Conservation (phyloP, 345 rosid species). For the Corchorus capsularis region DNA sequence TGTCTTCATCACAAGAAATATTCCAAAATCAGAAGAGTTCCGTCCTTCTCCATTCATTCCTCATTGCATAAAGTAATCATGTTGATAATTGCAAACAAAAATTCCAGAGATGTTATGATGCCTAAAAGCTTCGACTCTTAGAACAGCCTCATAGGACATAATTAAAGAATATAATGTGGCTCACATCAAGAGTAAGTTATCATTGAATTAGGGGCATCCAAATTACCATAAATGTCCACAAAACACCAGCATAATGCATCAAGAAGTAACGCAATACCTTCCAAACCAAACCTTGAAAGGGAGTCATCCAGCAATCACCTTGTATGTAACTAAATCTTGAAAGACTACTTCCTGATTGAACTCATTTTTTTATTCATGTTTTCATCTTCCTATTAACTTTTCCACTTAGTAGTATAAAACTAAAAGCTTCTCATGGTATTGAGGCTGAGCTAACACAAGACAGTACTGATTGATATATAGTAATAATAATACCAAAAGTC, state of each 20-base stretch:
- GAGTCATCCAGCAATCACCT: neutral
- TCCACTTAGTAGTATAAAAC: neutral
- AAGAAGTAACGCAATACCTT: neutral
- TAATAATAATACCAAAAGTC: neutral
- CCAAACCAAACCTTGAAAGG: neutral
- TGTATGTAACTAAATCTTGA: neutral
- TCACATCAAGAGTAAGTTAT: neutral
- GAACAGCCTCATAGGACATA: neutral
- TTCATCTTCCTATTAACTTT: neutral
- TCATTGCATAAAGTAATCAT: constrained; percentile 1
- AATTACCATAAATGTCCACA: neutral
- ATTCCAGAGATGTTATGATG: constrained; percentile 3
- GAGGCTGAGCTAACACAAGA: neutral
- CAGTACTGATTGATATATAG: neutral
- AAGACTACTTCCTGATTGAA: neutral
- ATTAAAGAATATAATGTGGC: neutral
- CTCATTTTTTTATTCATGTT: neutral
- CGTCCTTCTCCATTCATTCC: neutral
- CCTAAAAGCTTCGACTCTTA: neutral
- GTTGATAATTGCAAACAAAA: neutral
- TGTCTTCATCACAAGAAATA: neutral
- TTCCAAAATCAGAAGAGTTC: neutral
- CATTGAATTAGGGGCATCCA: neutral
- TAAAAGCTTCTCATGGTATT: neutral
- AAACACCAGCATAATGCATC: neutral